These are phyloP conservation scores for Camellia oleifera DNA, from an alignment of 179 eudicot species.

Conservation along the genomic window DNA sequence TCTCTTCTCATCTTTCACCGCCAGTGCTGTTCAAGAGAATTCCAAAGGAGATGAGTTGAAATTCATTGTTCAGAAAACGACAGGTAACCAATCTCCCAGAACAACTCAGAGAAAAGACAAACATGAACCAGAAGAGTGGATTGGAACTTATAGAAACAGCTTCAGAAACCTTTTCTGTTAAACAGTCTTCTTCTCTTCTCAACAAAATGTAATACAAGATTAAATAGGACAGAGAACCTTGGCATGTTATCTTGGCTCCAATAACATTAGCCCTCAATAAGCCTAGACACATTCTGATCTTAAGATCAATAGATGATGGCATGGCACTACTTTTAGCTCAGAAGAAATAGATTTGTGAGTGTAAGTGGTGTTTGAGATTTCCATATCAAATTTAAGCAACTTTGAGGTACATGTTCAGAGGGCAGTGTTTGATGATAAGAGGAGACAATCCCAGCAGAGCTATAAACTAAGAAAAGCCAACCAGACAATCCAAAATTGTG, in stretches of 20 bases:
- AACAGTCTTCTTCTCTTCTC: no score
- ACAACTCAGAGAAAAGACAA: no score
- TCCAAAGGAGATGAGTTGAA: no score
- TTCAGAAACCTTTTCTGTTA: no score
- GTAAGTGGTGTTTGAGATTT: background rate
- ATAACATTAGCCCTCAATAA: background rate
- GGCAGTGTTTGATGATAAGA: background rate
- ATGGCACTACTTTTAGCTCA: background rate
- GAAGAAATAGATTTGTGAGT: background rate
- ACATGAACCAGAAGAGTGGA: no score
- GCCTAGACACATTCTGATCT: background rate
- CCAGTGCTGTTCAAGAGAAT: no score
- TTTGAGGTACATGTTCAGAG: background rate
- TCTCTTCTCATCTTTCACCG: no score
- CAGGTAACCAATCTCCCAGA: no score
- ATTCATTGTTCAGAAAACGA: no score
- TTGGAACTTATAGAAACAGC: no score
- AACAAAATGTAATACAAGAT: background rate
- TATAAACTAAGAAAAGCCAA: conserved; percentile 16
- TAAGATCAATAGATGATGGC: background rate
- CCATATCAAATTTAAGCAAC: conserved; percentile 2
- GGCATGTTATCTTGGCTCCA: conserved; percentile 1
- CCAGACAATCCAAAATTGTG: conserved; percentile 36
- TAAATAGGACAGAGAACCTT: background rate
- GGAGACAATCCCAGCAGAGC: background rate